These are phyloP conservation scores for Jatropha multifida DNA, from an alignment of 441 rosid species.

Conservation along the genomic window DNA sequence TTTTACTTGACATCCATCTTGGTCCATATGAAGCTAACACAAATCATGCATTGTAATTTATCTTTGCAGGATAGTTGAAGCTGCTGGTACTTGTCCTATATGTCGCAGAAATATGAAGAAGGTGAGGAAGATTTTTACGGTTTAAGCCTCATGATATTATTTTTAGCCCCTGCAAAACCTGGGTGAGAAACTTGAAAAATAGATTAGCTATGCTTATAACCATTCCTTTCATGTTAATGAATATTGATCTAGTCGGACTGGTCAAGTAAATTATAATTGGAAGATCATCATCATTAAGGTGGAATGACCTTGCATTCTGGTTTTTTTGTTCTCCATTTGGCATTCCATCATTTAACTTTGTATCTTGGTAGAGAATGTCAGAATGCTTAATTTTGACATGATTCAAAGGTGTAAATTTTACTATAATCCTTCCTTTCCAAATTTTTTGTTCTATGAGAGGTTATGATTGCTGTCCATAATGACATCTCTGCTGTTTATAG, in stretches of 20 bases:
- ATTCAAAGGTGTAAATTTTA: background rate
- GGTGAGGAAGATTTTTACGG: conserved; percentile 87
- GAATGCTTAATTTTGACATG: background rate
- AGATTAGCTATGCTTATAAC: background rate
- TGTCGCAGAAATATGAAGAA: conserved; percentile 83
- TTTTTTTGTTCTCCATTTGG: conserved; percentile 4
- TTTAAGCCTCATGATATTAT: conserved; percentile 29
- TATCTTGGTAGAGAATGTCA: conserved; percentile 1
- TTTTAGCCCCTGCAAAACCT: conserved; percentile 4
- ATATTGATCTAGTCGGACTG: background rate
- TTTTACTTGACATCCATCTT: background rate
- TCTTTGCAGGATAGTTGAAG: conserved; percentile 75
- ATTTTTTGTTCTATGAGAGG: background rate
- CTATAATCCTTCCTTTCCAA: background rate
- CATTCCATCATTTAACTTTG: conserved; percentile 8
- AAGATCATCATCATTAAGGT: conserved; percentile 6
- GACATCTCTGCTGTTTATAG: background rate
- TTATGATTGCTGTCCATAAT: background rate
- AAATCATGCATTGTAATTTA: conserved; percentile 3
- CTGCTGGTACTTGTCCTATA: conserved; percentile 73
- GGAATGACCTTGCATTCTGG: conserved; percentile 18
- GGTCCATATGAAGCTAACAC: background rate
- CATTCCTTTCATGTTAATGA: conserved; percentile 3
- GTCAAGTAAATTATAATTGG: background rate
- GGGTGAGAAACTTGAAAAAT: conserved; percentile 11